Evolutionary conservation across 805 yeast species (phyloP).

Genomic region (Millerago galiae): DNA sequence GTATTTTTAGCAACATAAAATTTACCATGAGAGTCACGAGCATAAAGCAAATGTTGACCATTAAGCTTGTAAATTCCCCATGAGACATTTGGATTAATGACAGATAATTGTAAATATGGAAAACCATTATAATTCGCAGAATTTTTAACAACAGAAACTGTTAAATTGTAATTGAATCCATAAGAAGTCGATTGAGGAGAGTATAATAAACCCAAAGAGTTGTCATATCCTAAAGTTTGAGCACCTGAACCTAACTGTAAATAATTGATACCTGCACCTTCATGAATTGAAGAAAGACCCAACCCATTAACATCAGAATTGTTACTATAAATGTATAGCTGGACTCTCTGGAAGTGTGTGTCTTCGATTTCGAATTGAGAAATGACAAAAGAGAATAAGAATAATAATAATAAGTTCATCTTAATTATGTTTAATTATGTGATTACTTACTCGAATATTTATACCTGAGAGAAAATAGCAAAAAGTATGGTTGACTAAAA

Average conservation of each 20-base stretch:
- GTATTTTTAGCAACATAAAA: conserved; percentile 40
- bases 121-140: conserved; percentile 1
- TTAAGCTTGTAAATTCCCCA: conserved; percentile 6
- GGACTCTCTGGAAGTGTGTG: background rate
- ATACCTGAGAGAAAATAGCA: too few species aligned
- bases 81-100: conserved; percentile 4
- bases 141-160: conserved; percentile 2
- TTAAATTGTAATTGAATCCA: conserved; percentile 5
- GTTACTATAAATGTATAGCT: background rate
- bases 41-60: conserved; percentile 26
- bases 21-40: conserved; percentile 14
- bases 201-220: conserved; percentile 6
- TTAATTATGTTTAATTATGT: too few species aligned
- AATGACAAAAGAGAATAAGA: background rate
- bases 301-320: background rate
- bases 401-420: too few species aligned
- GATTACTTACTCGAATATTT: too few species aligned
- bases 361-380: background rate
- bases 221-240: conserved; percentile 5
- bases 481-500: too few species aligned
- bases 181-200: background rate
- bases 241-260: conserved; percentile 12
- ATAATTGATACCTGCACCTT: conserved; percentile 20
- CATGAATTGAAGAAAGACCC: conserved; percentile 13
- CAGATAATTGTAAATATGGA: conserved; percentile 14